Conservation (phyloP, 768 basidiomycete genomes). For the Tulasnella sp. region DNA sequence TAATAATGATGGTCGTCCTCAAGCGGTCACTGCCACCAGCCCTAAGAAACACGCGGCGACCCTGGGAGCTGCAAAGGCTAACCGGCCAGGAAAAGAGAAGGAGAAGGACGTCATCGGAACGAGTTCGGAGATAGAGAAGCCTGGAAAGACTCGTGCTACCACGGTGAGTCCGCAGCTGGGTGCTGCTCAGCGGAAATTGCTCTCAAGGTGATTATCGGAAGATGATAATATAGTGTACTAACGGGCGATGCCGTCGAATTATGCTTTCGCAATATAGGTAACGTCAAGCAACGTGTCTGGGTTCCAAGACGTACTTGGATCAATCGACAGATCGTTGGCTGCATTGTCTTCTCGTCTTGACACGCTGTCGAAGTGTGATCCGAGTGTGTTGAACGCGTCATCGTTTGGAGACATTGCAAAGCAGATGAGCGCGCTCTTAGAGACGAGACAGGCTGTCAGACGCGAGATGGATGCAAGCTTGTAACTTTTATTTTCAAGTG, state of each 20-base stretch:
- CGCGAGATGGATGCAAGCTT: not conserved
- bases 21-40: not conserved
- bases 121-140: not conserved
- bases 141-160: not conserved
- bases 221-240: not conserved
- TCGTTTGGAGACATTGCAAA: slow-evolving; percentile 5
- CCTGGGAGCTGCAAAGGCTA: not conserved
- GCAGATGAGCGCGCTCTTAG: slow-evolving; percentile 10
- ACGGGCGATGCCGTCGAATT: not conserved
- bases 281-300: not conserved
- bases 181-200: not conserved
- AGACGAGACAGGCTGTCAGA: not conserved
- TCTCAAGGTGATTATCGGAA: not conserved
- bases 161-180: slow-evolving; percentile 1
- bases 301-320: not conserved
- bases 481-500: not conserved
- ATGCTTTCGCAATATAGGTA: not conserved
- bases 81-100: not conserved
- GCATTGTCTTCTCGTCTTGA: slow-evolving; percentile 8
- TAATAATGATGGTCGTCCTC: not conserved
- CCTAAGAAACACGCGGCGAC: not conserved
- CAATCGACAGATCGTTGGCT: slow-evolving; percentile 10
- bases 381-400: not conserved
- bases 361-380: not conserved
- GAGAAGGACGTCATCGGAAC: not conserved